These are phyloP conservation scores for Talaromyces sp. DNA, from an alignment of 2,329 filamentous ascomycete species.

Conservation along the genomic window DNA sequence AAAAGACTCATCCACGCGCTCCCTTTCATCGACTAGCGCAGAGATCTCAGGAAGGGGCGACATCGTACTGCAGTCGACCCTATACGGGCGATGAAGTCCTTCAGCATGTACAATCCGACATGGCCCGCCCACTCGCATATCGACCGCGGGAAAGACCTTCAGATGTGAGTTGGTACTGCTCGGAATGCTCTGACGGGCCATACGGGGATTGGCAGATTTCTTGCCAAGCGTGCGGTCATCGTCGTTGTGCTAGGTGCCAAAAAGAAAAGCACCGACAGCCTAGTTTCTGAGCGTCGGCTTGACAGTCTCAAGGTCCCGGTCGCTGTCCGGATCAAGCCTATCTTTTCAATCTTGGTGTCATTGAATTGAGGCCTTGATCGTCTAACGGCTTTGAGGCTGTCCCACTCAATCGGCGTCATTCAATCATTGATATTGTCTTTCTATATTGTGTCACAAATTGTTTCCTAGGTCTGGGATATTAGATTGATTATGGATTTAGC, in stretches of 20 bases:
- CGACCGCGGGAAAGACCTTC: too few species aligned
- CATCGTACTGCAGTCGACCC: too few species aligned
- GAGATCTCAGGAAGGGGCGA: neutral
- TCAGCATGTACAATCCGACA: too few species aligned
- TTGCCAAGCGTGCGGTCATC: neutral
- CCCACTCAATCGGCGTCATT: neutral
- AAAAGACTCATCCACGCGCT: neutral
- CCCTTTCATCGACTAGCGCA: neutral
- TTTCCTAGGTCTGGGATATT: neutral
- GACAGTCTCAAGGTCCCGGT: neutral
- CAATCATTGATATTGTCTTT: neutral
- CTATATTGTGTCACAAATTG: neutral
- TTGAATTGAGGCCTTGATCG: neutral
- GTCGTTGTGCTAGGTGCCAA: neutral
- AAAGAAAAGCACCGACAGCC: neutral
- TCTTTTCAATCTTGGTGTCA: neutral
- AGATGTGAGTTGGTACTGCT: constrained; percentile 6
- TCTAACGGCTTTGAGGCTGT: neutral
- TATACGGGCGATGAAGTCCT: too few species aligned
- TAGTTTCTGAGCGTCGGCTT: neutral
- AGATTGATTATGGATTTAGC: neutral
- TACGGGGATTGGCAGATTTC: neutral
- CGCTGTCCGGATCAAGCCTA: neutral
- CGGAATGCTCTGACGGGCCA: neutral
- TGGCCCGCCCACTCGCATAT: too few species aligned